Evolutionary conservation across 768 basidiomycete genomes (phyloP).

Genomic region (Serendipita sp.): DNA sequence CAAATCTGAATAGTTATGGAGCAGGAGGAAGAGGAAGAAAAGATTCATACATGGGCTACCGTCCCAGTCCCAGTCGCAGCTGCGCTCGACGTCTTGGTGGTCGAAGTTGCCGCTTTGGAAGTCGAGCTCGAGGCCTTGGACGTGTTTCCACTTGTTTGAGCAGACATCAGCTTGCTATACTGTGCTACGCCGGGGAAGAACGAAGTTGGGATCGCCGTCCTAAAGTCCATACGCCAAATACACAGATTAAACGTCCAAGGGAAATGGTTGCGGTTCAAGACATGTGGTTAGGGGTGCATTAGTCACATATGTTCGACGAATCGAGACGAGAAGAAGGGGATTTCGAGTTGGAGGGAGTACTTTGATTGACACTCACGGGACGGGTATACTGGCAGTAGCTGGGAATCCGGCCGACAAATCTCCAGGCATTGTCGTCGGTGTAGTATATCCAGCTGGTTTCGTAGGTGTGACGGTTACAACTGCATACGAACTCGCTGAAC

Average conservation of each 20-base stretch:
- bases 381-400: slow-evolving; percentile 6
- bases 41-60: neutral
- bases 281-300: too few species aligned
- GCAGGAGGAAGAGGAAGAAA: neutral
- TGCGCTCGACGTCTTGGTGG: neutral
- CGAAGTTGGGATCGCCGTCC: slow-evolving; percentile 7
- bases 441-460: slow-evolving; percentile 16
- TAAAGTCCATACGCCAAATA: neutral
- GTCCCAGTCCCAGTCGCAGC: neutral
- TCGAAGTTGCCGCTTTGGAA: neutral
- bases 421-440: slow-evolving; percentile 15
- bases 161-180: neutral
- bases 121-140: neutral
- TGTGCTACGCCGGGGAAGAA: slow-evolving; percentile 7
- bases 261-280: too few species aligned
- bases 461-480: slow-evolving; percentile 11
- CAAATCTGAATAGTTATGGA: neutral
- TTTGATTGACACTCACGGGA: slow-evolving; percentile 6
- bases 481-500: slow-evolving; percentile 15
- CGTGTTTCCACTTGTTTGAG: slow-evolving; percentile 2
- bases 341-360: neutral
- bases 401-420: slow-evolving; percentile 8
- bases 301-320: too few species aligned
- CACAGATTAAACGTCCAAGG: too few species aligned
- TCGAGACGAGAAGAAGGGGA: too few species aligned